Evolutionary conservation across 1,284 basidiomycete genomes (phyloP).

Genomic region (Heterobasidion irregulare): DNA sequence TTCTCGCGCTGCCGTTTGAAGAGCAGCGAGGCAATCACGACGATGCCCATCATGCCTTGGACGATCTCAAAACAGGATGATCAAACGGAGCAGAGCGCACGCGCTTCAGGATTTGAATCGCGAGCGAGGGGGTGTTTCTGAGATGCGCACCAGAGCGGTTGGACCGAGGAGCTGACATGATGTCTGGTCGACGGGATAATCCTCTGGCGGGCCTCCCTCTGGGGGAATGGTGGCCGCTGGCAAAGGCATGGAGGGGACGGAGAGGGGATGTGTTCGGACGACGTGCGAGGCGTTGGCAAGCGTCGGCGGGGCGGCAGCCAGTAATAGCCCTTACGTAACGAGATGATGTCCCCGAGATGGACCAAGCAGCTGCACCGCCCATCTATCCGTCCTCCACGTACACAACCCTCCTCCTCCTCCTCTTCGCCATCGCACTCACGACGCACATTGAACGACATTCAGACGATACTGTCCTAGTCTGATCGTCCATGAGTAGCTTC

Average conservation of each 20-base stretch:
- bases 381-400: no score
- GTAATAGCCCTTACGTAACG: no score
- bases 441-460: background rate
- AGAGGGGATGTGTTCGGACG: background rate
- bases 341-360: no score
- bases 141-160: conserved; percentile 19
- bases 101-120: conserved; percentile 9
- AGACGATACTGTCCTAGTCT: no score
- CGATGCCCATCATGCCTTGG: conserved; percentile 79
- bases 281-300: background rate
- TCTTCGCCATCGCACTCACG: background rate
- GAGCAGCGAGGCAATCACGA: conserved; percentile 81
- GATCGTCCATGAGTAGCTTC: conserved; percentile 19
- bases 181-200: conserved; percentile 13
- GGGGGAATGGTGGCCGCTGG: background rate
- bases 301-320: no score
- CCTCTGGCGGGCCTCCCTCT: conserved; percentile 2
- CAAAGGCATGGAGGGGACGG: conserved; percentile 4
- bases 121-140: conserved; percentile 2
- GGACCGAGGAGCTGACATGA: conserved; percentile 24
- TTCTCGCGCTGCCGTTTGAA: conserved; percentile 86
- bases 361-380: no score
- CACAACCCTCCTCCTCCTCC: no score
- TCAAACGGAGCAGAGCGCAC: conserved; percentile 1
- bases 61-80: conserved; percentile 42